A percentile compares a stretch with the other conserved stretches of the same genome.
Evolutionary conservation across 805 yeast genomes (phyloP).

Genomic region (Saturnispora zaruensis): DNA sequence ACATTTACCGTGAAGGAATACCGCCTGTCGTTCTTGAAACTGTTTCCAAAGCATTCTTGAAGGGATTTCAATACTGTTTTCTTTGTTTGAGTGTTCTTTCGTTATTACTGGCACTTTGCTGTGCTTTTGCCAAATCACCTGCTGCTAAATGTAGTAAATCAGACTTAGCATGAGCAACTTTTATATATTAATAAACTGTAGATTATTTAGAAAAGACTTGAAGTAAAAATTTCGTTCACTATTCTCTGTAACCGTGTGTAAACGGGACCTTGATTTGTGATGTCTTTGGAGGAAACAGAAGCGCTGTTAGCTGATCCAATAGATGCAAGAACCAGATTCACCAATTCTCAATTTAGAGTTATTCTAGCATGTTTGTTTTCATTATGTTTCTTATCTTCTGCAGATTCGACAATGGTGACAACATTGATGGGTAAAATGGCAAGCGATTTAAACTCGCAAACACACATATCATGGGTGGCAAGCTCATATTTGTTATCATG

Average conservation of each 20-base stretch:
- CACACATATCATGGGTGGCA: conserved; percentile 33
- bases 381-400: conserved; percentile 34
- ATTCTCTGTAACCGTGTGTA: not conserved
- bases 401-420: conserved; percentile 45
- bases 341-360: not conserved
- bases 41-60: not conserved
- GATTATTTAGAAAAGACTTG: not conserved
- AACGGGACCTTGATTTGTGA: not conserved
- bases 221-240: not conserved
- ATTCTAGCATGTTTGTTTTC: conserved; percentile 14
- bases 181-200: not conserved
- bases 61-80: not conserved
- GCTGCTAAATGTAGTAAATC: not conserved
- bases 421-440: conserved; percentile 42
- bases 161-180: not conserved
- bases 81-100: not conserved
- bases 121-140: not conserved
- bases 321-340: not conserved
- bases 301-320: not conserved
- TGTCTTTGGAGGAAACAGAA: not conserved
- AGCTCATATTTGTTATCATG: conserved; percentile 34
- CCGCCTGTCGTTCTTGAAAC: not conserved
- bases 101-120: not conserved
- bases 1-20: not conserved
- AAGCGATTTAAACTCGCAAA: conserved; percentile 38